Evolutionary conservation across 192 early-diverging fungal genomes (phyloP).

Genomic region (Lobulomyces angularis): DNA sequence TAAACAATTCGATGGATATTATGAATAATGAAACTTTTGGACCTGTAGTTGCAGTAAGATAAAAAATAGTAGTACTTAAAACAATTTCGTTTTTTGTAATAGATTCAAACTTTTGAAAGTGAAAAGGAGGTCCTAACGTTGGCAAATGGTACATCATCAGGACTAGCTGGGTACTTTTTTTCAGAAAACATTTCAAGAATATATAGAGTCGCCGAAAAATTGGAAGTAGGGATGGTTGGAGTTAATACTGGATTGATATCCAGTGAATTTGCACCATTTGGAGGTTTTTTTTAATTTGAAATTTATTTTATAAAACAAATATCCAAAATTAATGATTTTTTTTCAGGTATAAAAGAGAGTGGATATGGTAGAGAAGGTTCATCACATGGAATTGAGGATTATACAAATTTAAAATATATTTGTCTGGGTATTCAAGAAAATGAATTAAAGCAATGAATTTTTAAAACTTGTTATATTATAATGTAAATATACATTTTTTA

Average conservation of each 20-base stretch:
- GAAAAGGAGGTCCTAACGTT: slow-evolving; percentile 54
- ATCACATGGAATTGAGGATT: slow-evolving; percentile 55
- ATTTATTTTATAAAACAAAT: not conserved
- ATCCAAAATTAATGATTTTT: too few species aligned
- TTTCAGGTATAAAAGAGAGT: slow-evolving; percentile 52
- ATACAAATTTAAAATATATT: slow-evolving; percentile 54
- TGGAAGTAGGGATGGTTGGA: slow-evolving; percentile 86
- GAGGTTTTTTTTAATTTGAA: slow-evolving; percentile 39
- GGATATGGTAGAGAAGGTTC: slow-evolving; percentile 63
- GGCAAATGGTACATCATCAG: slow-evolving; percentile 63
- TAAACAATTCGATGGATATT: slow-evolving; percentile 56
- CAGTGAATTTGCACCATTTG: slow-evolving; percentile 49
- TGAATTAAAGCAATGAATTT: too few species aligned
- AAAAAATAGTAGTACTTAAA: not conserved
- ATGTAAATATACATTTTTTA: too few species aligned
- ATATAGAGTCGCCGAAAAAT: slow-evolving; percentile 64
- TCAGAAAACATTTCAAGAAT: slow-evolving; percentile 59
- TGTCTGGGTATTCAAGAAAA: too few species aligned
- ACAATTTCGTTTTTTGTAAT: slow-evolving; percentile 4
- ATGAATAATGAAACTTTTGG: slow-evolving; percentile 81
- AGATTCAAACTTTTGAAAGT: slow-evolving; percentile 66
- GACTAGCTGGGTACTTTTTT: slow-evolving; percentile 78
- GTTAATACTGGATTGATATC: slow-evolving; percentile 45
- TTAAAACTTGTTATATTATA: too few species aligned
- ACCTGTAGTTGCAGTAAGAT: slow-evolving; percentile 60